These are phyloP conservation scores for Cyberlindnera veronae DNA, from an alignment of 805 yeast genomes.

Conservation along the genomic window DNA sequence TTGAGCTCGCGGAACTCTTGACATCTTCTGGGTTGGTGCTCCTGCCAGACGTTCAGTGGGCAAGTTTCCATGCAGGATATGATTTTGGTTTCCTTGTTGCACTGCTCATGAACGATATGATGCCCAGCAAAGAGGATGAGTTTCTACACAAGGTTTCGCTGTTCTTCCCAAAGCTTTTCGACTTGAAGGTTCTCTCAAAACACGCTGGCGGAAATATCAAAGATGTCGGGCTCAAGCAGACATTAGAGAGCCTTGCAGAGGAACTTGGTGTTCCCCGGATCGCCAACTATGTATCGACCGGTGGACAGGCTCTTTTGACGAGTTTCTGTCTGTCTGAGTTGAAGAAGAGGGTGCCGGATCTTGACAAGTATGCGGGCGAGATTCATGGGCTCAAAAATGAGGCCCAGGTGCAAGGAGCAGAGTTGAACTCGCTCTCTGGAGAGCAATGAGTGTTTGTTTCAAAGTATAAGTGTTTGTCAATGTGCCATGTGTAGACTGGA, in stretches of 20 bases:
- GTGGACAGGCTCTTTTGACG: conserved; percentile 60
- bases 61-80: conserved; percentile 90
- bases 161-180: conserved; percentile 81
- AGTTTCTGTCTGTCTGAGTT: conserved; percentile 61
- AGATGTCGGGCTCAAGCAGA: conserved; percentile 33
- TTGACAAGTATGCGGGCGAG: conserved; percentile 43
- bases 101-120: conserved; percentile 64
- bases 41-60: conserved; percentile 69
- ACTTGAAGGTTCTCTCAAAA: conserved; percentile 58
- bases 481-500: no score
- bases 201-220: conserved; percentile 6
- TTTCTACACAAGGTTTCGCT: conserved; percentile 66
- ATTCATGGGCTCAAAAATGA: conserved; percentile 48
- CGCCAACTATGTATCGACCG: conserved; percentile 51
- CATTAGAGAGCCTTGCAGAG: conserved; percentile 64
- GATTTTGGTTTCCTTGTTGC: conserved; percentile 89
- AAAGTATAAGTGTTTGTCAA: no score
- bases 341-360: conserved; percentile 31
- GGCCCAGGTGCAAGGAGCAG: neutral
- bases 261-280: conserved; percentile 66
- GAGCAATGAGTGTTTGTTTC: neutral
- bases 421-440: conserved; percentile 1
- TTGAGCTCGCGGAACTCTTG: conserved; percentile 78
- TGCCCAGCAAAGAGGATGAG: conserved; percentile 80
- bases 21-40: conserved; percentile 83